Conservation (phyloP, 1,284 basidiomycete species). For the Sanghuangporus weigelae region DNA sequence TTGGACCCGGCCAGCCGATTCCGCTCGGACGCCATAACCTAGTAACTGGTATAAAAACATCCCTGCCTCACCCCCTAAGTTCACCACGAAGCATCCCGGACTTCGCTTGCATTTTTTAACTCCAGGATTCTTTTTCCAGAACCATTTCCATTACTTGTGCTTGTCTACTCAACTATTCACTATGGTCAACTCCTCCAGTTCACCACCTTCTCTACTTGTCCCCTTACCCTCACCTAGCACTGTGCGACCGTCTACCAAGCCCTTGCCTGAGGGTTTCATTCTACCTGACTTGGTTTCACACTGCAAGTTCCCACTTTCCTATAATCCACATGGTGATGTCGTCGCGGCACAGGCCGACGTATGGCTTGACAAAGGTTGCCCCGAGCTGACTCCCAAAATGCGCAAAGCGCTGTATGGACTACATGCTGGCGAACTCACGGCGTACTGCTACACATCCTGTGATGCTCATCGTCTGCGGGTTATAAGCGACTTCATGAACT, state of each 20-base stretch:
- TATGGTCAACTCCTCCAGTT: constrained; percentile 14
- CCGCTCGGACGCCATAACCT: constrained; percentile 1
- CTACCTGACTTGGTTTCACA: constrained; percentile 62
- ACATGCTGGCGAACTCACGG: constrained; percentile 62
- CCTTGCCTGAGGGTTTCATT: constrained; percentile 32
- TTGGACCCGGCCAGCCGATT: not conserved
- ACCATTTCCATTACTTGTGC: not conserved
- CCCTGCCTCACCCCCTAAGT: not conserved
- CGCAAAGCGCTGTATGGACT: constrained; percentile 49
- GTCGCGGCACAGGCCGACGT: constrained; percentile 50
- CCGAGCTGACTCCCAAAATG: constrained; percentile 47
- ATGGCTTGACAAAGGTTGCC: constrained; percentile 45
- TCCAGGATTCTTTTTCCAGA: not conserved
- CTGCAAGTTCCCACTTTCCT: constrained; percentile 49
- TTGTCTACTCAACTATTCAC: not conserved
- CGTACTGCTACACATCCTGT: constrained; percentile 55
- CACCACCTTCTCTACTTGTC: not conserved
- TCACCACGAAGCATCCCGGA: not conserved
- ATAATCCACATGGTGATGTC: constrained; percentile 48
- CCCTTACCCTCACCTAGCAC: not conserved
- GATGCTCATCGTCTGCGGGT: constrained; percentile 52
- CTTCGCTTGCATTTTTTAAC: not conserved
- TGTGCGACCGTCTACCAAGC: not conserved
- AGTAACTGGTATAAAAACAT: constrained; percentile 2
- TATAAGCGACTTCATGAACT: constrained; percentile 39